Evolutionary conservation across 1,139 yeast species (phyloP).

Genomic region (Pichia norvegensis): DNA sequence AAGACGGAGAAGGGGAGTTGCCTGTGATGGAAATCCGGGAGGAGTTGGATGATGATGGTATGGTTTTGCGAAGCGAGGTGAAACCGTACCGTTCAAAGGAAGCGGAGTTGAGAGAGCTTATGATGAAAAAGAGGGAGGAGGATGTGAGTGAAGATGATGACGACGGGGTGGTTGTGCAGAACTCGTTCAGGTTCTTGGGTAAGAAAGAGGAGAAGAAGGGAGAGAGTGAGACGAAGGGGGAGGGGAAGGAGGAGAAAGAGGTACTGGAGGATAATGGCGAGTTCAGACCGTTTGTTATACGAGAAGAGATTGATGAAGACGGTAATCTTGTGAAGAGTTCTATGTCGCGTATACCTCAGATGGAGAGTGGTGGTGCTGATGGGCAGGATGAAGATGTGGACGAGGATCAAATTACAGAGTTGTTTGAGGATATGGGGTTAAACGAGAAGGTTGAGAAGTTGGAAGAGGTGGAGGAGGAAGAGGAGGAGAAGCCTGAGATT

Average conservation of each 20-base stretch:
- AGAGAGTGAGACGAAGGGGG: neutral
- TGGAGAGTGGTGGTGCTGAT: conserved; percentile 2
- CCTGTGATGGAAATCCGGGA: conserved; percentile 81
- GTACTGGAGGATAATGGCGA: neutral
- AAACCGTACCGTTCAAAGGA: conserved; percentile 24
- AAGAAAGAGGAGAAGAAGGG: neutral
- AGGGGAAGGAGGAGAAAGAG: neutral
- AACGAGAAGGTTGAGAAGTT: neutral
- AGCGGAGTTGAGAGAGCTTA: conserved; percentile 8
- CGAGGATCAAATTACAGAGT: conserved; percentile 35
- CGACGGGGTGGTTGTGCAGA: conserved; percentile 53
- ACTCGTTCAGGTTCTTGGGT: neutral
- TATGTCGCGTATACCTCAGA: conserved; percentile 14
- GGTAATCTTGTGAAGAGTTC: conserved; percentile 37
- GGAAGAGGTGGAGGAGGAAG: neutral
- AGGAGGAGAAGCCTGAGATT: conserved; percentile 1
- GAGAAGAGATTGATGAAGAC: conserved; percentile 74
- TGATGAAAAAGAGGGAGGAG: neutral
- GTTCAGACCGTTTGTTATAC: conserved; percentile 55
- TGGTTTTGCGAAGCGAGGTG: conserved; percentile 41
- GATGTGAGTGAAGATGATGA: conserved; percentile 56
- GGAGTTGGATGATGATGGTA: conserved; percentile 75
- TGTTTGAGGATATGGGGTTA: conserved; percentile 45
- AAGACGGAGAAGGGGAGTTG: conserved; percentile 19
- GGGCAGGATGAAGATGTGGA: conserved; percentile 13